A percentile compares a stretch with the other conserved stretches of the same genome.
These are phyloP conservation scores for Penicillium sumatraense DNA, from an alignment of 2,329 filamentous ascomycete genomes.

Conservation along the genomic window DNA sequence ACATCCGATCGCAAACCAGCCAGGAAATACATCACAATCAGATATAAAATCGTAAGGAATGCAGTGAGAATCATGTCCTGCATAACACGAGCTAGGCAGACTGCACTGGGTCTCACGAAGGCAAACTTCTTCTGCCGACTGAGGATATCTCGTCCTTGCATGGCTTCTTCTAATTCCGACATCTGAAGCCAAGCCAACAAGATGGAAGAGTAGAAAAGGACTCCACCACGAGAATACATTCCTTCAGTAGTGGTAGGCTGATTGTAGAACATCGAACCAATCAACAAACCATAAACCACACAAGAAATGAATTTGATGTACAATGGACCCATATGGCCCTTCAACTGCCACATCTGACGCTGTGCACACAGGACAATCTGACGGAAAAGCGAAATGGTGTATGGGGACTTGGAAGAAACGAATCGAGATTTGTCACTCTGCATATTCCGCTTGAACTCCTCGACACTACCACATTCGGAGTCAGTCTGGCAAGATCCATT, in stretches of 20 bases:
- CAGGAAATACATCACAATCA: conserved; percentile 66
- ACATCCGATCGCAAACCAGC: conserved; percentile 42
- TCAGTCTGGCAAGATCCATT: conserved; percentile 52
- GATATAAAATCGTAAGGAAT: conserved; percentile 59
- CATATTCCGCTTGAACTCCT: conserved; percentile 63
- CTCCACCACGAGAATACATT: conserved; percentile 63
- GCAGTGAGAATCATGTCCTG: conserved; percentile 61
- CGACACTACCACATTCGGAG: conserved; percentile 32
- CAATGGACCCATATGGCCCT: conserved; percentile 70
- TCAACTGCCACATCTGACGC: conserved; percentile 75
- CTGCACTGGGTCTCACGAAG: conserved; percentile 66
- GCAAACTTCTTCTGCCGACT: conserved; percentile 67
- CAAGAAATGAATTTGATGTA: conserved; percentile 77
- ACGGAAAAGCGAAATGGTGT: conserved; percentile 71
- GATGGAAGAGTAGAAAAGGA: conserved; percentile 65
- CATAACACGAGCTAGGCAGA: conserved; percentile 61
- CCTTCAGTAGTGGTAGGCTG: conserved; percentile 59
- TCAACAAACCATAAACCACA: conserved; percentile 69
- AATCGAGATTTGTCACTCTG: conserved; percentile 57
- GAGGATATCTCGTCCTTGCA: conserved; percentile 69
- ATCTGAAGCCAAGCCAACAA: conserved; percentile 70
- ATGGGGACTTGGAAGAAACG: conserved; percentile 68
- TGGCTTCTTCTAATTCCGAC: conserved; percentile 75
- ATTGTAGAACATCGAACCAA: conserved; percentile 75
- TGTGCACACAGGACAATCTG: conserved; percentile 65